Conservation (phyloP, 768 basidiomycete genomes). For the Rhodocollybia butyracea region DNA sequence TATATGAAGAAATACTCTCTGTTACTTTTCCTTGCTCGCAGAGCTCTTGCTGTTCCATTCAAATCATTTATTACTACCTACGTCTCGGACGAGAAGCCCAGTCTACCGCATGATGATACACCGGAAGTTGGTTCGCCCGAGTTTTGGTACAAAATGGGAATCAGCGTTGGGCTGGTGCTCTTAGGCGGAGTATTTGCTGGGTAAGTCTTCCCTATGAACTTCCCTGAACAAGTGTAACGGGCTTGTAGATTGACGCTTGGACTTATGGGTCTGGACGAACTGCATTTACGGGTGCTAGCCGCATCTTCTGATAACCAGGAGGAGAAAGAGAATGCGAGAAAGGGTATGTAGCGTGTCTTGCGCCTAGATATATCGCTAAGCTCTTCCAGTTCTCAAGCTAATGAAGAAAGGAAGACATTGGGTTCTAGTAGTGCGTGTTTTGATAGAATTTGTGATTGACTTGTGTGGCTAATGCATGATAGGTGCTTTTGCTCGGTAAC, state of each 20-base stretch:
- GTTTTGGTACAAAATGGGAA: constrained; percentile 71
- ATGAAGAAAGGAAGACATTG: constrained; percentile 78
- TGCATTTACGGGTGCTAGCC: constrained; percentile 84
- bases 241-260: constrained; percentile 75
- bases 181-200: constrained; percentile 92
- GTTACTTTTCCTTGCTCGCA: neutral
- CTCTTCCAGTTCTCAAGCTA: constrained; percentile 42
- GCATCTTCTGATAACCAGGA: constrained; percentile 71
- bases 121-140: constrained; percentile 42
- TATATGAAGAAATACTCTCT: constrained; percentile 2
- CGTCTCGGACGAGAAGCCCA: neutral
- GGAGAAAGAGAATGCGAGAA: constrained; percentile 69
- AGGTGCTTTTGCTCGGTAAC: constrained; percentile 87
- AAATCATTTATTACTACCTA: neutral
- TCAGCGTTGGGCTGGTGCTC: constrained; percentile 71
- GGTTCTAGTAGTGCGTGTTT: constrained; percentile 78
- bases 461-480: neutral
- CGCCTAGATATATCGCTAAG: neutral
- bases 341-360: constrained; percentile 40
- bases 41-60: neutral
- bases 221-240: neutral
- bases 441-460: neutral
- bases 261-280: constrained; percentile 90
- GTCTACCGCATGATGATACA: neutral
- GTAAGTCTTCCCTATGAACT: constrained; percentile 30